Base-by-base conservation (phyloP, 352 stramenopile genomes). In the Pythium aquatile region DNA sequence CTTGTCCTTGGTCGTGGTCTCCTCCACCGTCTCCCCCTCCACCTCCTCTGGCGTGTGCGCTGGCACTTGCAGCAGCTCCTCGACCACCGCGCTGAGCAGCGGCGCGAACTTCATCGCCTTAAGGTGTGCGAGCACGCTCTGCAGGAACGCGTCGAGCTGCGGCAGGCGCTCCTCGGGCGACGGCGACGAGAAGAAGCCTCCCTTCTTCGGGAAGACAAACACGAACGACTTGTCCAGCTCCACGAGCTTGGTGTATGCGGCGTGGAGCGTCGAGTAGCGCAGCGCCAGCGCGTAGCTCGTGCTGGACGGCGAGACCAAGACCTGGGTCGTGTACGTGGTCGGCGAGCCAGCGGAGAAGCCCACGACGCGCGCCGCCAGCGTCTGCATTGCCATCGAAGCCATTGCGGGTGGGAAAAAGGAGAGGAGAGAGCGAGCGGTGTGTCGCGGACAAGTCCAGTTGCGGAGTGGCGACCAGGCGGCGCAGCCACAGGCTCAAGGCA, bases 151-250 rank as follows among this genome's bases (percentile, higher is more conserved):
- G 57, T 90, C 70, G 35, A 92, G 72, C 55, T 87, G 76, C 32
- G 72, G 68, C 63, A 87, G 73, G 9, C 83, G 79, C 58, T 88
- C 71, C 48, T 78, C 68, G 3, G 83, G 83, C 33, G 70, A 39
- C 17, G 81, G 78, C 30, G 76, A 83, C 66, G 76, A 89, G 73
- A 88, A 91, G 30, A 89, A 61, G 24, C 68, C 61, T 37, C 81
- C 76, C 55, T 90, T 90, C 59, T 78, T 76, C 0, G 83, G 83
- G 61, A 92, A 91, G 3, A 79, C 63, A 52, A 85, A 86, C 2
- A 61, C 66, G 51, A 91, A 90, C 55, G 75, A 58, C 44, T 71
- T 73, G 54, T 89, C 81, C 9, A 81, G 37, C 5, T 69, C 72
- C 10, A 73, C 49, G 51, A 92, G 70, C 10, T 76, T 72, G 58